Percentiles rank a stretch among this genome's conserved stretches.
Conservation (phyloP, 495 filamentous ascomycete species). For the Clavariopsis aquatica region DNA sequence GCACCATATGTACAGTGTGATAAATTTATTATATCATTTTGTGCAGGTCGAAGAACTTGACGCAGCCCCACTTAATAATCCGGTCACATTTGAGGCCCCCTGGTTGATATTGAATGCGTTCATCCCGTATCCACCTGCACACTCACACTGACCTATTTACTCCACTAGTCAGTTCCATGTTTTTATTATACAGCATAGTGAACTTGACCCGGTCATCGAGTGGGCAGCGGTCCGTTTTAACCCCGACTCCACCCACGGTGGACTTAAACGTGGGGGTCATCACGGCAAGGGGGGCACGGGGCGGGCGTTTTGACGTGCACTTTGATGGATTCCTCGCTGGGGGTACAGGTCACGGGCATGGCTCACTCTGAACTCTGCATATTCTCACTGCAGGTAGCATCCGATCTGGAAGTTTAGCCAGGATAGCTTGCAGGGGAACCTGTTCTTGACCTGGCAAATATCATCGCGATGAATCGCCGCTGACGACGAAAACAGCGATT, state of each 20-base stretch:
- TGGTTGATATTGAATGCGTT: not conserved
- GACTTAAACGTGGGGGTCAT: not conserved
- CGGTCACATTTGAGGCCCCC: not conserved
- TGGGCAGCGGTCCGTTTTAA: not conserved
- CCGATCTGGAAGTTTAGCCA: constrained; percentile 5
- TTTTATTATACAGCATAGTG: not conserved
- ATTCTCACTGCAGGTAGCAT: constrained; percentile 8
- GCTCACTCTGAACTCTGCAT: constrained; percentile 2
- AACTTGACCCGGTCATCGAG: not conserved
- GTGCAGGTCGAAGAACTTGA: not conserved
- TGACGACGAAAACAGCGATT: too few relatives aligned
- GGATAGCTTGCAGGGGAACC: not conserved
- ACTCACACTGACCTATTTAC: not conserved
- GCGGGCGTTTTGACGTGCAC: not conserved
- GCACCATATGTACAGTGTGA: not conserved
- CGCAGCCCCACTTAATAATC: not conserved
- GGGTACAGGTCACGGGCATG: constrained; percentile 1
- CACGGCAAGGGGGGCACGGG: not conserved
- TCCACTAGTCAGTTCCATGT: not conserved
- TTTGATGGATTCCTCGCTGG: not conserved
- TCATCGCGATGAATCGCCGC: not conserved
- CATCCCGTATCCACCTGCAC: not conserved
- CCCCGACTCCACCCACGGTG: not conserved
- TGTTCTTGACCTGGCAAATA: not conserved
- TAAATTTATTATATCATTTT: not conserved